phyloP scores from a whole-genome alignment of 495 filamentous ascomycete genomes.

The Umbilicaria muhlenbergii region DNA sequence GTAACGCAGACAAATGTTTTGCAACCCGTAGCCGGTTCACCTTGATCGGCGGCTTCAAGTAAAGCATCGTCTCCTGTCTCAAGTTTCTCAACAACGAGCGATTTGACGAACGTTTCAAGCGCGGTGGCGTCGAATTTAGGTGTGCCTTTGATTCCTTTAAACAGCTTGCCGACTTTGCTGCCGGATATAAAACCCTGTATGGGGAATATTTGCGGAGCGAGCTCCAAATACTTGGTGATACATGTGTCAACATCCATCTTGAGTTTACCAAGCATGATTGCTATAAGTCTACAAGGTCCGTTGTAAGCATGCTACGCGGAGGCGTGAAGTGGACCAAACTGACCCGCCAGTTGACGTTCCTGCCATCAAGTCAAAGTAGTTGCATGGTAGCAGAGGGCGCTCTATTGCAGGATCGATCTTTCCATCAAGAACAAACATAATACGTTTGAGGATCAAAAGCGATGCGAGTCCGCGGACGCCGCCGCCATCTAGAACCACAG shows the following conservation, averaged over 20 bases:
- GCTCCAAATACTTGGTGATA: constrained; percentile 20
- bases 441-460: constrained; percentile 79
- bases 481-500: constrained; percentile 54
- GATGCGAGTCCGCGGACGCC: constrained; percentile 92
- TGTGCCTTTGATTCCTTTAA: neutral
- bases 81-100: neutral
- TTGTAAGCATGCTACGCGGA: neutral
- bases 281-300: constrained; percentile 39
- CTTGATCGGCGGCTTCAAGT: neutral
- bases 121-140: neutral
- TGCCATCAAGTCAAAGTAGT: constrained; percentile 89
- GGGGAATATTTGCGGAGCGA: neutral
- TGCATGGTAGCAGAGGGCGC: constrained; percentile 73
- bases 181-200: neutral
- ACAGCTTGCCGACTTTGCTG: neutral
- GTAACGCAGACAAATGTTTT: constrained; percentile 1
- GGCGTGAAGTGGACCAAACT: neutral
- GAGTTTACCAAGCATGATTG: constrained; percentile 82
- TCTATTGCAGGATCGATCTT: constrained; percentile 64
- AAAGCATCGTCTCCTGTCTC: no score
- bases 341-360: constrained; percentile 78
- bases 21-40: neutral
- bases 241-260: constrained; percentile 85
- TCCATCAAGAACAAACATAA: constrained; percentile 62
- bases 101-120: neutral